phyloP scores from a whole-genome alignment of 495 filamentous ascomycete genomes.

The Bacidia rubella region DNA sequence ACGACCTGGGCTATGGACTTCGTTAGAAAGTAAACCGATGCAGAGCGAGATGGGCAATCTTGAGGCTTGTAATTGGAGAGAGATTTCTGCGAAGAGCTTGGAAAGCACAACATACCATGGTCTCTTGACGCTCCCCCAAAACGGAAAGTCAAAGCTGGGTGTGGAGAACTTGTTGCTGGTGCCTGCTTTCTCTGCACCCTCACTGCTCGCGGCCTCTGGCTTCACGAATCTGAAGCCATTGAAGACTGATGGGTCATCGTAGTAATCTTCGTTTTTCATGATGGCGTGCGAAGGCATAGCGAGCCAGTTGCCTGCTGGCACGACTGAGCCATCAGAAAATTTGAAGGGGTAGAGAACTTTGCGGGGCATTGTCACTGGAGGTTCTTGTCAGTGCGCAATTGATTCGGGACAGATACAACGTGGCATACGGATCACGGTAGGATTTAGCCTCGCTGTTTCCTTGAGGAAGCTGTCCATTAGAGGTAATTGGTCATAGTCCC shows the following conservation, averaged over 20 bases:
- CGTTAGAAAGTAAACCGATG: not conserved
- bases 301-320: constrained; percentile 13
- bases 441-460: constrained; percentile 15
- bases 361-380: constrained; percentile 6
- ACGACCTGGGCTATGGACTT: constrained; percentile 7
- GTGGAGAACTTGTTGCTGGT: constrained; percentile 8
- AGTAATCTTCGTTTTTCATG: constrained; percentile 11
- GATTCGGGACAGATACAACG: not conserved
- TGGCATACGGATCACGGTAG: constrained; percentile 10
- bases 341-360: constrained; percentile 10
- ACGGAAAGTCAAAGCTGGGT: constrained; percentile 12
- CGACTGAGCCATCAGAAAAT: constrained; percentile 6
- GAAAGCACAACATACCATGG: constrained; percentile 9
- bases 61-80: not conserved
- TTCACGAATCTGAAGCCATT: constrained; percentile 14
- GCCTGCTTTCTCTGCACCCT: too few relatives aligned
- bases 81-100: not conserved
- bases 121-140: constrained; percentile 12
- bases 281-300: constrained; percentile 10
- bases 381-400: not conserved
- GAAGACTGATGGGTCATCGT: not conserved
- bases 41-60: not conserved
- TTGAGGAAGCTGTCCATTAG: constrained; percentile 17
- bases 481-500: constrained; percentile 13
- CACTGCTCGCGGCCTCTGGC: not conserved